Conservation (phyloP, 2,329 filamentous ascomycete genomes). For the Aspergillus nomiae region DNA sequence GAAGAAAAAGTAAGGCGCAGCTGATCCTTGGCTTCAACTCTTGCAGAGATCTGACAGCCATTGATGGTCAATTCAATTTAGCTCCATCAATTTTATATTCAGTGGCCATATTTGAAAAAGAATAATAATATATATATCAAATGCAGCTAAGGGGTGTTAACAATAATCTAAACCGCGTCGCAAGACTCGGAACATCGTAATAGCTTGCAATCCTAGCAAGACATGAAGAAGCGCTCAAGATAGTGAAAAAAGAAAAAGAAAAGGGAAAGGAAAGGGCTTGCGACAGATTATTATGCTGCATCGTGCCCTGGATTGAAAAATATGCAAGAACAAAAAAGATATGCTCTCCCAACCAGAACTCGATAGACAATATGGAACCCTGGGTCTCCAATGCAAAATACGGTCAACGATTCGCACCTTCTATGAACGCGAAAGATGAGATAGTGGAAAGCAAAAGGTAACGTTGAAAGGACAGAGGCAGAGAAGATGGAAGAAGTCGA, state of each 20-base stretch:
- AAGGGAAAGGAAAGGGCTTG: neutral
- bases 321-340: slow-evolving; percentile 4
- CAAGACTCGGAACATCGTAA: neutral
- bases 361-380: neutral
- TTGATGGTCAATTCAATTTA: neutral
- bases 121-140: neutral
- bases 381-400: neutral
- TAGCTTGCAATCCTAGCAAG: neutral
- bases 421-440: neutral
- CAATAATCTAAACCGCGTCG: neutral
- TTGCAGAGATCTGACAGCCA: neutral
- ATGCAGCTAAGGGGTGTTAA: neutral
- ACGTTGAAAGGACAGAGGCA: neutral
- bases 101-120: neutral
- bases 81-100: neutral
- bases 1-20: neutral
- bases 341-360: neutral
- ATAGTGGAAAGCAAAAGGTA: neutral
- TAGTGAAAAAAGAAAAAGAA: neutral
- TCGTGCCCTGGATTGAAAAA: neutral
- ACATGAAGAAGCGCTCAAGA: neutral
- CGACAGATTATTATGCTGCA: neutral
- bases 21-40: neutral
- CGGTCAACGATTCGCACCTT: neutral
- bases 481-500: neutral